phyloP scores from a whole-genome alignment of 768 basidiomycete genomes.

The Podaxis rugospora region DNA sequence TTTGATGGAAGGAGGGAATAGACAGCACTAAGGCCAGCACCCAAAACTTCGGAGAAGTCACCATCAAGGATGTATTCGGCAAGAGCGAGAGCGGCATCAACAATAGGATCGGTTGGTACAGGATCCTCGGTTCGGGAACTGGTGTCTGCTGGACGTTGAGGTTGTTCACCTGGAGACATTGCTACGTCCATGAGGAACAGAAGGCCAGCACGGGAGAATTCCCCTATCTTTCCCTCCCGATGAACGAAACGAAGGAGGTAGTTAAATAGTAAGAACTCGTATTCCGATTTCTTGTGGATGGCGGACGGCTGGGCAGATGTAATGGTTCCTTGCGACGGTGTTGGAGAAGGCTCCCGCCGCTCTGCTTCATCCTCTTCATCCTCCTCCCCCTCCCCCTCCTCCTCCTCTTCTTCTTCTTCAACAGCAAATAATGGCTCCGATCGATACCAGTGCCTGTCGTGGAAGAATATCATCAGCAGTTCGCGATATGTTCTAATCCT shows the following conservation, averaged over 20 bases:
- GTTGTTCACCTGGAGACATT: constrained; percentile 65
- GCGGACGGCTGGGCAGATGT: constrained; percentile 44
- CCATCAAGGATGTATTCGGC: constrained; percentile 94
- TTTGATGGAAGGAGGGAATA: constrained; percentile 90
- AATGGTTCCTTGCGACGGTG: constrained; percentile 55
- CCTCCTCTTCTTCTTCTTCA: constrained; percentile 72
- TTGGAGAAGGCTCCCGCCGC: constrained; percentile 44
- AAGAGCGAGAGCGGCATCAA: constrained; percentile 81
- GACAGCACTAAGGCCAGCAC: constrained; percentile 87
- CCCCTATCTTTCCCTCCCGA: constrained; percentile 89
- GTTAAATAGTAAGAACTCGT: constrained; percentile 94
- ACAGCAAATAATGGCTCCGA: constrained; percentile 72
- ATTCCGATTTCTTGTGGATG: constrained; percentile 67
- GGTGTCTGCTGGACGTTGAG: constrained; percentile 31
- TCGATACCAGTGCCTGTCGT: constrained; percentile 86
- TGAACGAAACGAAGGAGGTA: constrained; percentile 94
- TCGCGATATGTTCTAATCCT: constrained; percentile 87
- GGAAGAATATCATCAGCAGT: constrained; percentile 95
- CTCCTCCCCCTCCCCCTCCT: constrained; percentile 56
- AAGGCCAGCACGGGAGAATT: constrained; percentile 87
- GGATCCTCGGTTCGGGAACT: constrained; percentile 21
- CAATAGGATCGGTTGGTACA: constrained; percentile 57
- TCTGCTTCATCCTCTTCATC: constrained; percentile 46
- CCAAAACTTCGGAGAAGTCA: constrained; percentile 98
- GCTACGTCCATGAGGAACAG: constrained; percentile 96